Percentiles rank a stretch among this genome's conserved stretches.
Conservation (phyloP, 2,329 filamentous ascomycete species). For the Penicillium sp. region DNA sequence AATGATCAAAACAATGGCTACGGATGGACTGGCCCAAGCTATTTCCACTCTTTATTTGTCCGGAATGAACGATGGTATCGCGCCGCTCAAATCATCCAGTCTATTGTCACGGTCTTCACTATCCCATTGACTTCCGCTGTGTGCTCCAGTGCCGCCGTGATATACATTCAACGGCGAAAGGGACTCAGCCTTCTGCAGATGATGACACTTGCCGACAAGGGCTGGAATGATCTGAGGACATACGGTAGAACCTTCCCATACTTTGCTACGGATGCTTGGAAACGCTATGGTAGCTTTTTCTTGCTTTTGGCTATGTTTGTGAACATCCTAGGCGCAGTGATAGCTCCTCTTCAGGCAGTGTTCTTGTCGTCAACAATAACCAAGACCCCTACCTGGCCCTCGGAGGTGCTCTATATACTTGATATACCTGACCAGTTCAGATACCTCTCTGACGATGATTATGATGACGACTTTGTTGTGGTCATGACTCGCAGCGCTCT, state of each 20-base stretch:
- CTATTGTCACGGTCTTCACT: constrained; percentile 24
- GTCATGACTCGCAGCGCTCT: neutral
- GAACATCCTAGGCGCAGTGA: neutral
- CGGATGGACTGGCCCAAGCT: neutral
- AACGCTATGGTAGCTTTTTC: constrained; percentile 21
- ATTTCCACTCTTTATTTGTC: neutral
- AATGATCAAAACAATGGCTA: neutral
- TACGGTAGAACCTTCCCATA: neutral
- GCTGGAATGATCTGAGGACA: constrained; percentile 1
- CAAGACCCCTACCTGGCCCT: neutral
- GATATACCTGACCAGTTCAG: neutral
- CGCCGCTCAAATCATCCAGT: constrained; percentile 9
- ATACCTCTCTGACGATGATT: neutral
- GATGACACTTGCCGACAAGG: constrained; percentile 23
- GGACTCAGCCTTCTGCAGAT: neutral
- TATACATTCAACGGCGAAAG: constrained; percentile 7
- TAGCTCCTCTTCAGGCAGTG: constrained; percentile 22
- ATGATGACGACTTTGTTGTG: neutral
- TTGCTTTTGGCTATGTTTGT: constrained; percentile 20
- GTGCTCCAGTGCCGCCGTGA: constrained; percentile 9
- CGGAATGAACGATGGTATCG: constrained; percentile 3
- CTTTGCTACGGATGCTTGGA: constrained; percentile 6
- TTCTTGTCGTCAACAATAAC: constrained; percentile 17
- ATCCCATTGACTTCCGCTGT: constrained; percentile 27
- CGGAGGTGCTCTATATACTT: neutral